phyloP scores from a whole-genome alignment of 2,329 filamentous ascomycete species.

The Dactylellina leptospora region DNA sequence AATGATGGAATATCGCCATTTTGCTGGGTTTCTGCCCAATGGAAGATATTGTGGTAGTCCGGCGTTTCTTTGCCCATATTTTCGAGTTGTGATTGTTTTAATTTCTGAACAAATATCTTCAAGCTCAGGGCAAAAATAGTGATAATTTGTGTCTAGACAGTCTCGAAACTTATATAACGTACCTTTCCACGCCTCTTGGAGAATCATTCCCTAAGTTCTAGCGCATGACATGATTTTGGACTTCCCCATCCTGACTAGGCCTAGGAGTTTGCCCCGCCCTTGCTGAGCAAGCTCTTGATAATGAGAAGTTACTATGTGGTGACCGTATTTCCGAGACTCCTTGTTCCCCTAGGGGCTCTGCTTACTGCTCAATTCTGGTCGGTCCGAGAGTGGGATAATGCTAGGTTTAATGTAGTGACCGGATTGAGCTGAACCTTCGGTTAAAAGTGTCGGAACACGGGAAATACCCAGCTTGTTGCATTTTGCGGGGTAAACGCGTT shows the following conservation, averaged over 20 bases:
- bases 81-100: too few species aligned
- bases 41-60: slow-evolving; percentile 66
- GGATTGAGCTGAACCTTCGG: slow-evolving; percentile 21
- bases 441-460: slow-evolving; percentile 27
- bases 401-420: slow-evolving; percentile 5
- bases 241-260: too few species aligned
- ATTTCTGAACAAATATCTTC: too few species aligned
- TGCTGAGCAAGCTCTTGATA: slow-evolving; percentile 41
- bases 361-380: too few species aligned
- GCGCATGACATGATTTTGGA: too few species aligned
- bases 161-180: too few species aligned
- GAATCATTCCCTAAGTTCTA: too few species aligned
- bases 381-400: slow-evolving; percentile 30
- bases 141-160: too few species aligned
- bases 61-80: slow-evolving; percentile 34
- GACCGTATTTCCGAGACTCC: too few species aligned
- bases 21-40: slow-evolving; percentile 71
- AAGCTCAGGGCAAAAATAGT: too few species aligned
- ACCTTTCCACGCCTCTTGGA: neutral
- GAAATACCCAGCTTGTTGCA: slow-evolving; percentile 42
- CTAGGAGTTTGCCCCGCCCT: neutral
- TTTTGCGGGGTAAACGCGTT: slow-evolving; percentile 37
- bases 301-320: too few species aligned
- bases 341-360: too few species aligned
- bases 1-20: slow-evolving; percentile 68